Conservation (phyloP, 306 rosid species). For the Luffa aegyptiaca region DNA sequence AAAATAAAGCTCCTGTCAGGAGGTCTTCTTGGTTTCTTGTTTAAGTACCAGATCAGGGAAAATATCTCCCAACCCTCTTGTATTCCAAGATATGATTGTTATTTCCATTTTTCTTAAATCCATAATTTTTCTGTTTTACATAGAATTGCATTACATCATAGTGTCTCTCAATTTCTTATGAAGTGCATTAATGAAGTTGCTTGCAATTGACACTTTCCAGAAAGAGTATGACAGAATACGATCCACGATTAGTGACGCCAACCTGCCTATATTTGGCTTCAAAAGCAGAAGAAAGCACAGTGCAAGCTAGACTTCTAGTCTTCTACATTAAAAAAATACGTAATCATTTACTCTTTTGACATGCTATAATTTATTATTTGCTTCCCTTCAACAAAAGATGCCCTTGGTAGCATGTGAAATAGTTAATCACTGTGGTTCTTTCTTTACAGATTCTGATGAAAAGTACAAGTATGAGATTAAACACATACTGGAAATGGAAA, state of each 20-base stretch:
- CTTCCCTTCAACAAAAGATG: neutral
- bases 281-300: conserved; percentile 95
- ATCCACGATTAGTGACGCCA: conserved; percentile 92
- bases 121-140: neutral
- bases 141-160: neutral
- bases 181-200: neutral
- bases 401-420: neutral
- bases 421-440: conserved; percentile 17
- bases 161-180: neutral
- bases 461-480: conserved; percentile 76
- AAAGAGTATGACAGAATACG: conserved; percentile 82
- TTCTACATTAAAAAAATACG: conserved; percentile 65
- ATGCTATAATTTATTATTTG: conserved; percentile 10
- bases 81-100: too few relatives aligned
- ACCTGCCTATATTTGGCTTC: conserved; percentile 85
- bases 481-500: conserved; percentile 97
- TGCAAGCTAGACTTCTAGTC: conserved; percentile 71
- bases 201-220: conserved; percentile 27
- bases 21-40: too few relatives aligned
- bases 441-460: conserved; percentile 63
- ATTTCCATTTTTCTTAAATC: neutral
- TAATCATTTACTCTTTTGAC: conserved; percentile 16
- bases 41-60: too few relatives aligned
- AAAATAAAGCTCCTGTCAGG: too few relatives aligned
- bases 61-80: too few relatives aligned